Evolutionary conservation across 371 early-diverging fungal genomes (phyloP), one percentile per base, ranked within the genome.

Genomic region (Vairimorpha necatrix): DNA sequence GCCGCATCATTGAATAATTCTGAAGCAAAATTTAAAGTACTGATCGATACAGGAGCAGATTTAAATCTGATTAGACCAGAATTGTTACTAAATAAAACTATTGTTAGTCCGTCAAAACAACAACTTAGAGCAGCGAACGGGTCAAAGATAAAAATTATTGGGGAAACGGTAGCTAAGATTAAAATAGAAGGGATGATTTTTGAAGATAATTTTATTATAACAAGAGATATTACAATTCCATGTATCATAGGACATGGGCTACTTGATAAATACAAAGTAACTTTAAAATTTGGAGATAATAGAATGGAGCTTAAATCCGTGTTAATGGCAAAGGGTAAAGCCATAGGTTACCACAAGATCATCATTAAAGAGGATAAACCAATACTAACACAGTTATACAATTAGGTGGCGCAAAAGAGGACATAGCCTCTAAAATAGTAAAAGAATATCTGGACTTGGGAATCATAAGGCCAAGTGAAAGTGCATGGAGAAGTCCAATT

Each of bases 401-500:
- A 60, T 3, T 60, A 13, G 22, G 22, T 2, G 30, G 13, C 6
- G 7, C 26, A 3, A 7, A 30, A 30, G 61, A 60, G 33, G 28
- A 60, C 13, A 34, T 13, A 26, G 61, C 61, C 9, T 22, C 30
- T 7, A 60, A 60, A 60, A 60, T 30, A 2, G 28, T 72, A 34
- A 30, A 65, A 13, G 36, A 72, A 72, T 30, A 68, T 33, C 2
- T 72, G 3, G 46, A 42, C 22, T 2, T 14, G 33, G 69, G 75
- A 28, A 69, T 79, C 28, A 75, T 79, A 26, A 24, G 36, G 26
- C 30, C 36, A 22, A 61, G 62, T 54, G 30, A 24, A 39, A 38
- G 56, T 9, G 0, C n/a, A 4, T 73, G 79, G 79, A 32, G 46
- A 33, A 30, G 14, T 2, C 53, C 20, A 38, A 26, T 72, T 0